Conservation (phyloP, 192 early-diverging fungal species). For the Tieghemiomyces parasiticus region DNA sequence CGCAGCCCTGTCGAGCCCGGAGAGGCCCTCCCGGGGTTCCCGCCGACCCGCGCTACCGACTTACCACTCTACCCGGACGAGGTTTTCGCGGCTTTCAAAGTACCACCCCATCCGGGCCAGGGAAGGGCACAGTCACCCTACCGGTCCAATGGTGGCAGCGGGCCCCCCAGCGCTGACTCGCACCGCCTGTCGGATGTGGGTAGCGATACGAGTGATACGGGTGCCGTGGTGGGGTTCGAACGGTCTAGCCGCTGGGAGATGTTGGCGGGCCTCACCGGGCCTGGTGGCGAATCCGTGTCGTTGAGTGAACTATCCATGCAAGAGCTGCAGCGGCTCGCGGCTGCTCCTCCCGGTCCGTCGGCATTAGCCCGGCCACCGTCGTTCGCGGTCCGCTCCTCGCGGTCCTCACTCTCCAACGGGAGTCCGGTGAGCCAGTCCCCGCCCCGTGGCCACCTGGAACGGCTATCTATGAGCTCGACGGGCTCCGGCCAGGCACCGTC, state of each 20-base stretch:
- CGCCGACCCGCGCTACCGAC: background rate
- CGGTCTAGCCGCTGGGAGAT: constrained; percentile 6
- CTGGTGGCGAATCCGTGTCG: background rate
- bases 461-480: constrained; percentile 1
- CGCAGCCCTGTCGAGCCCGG: background rate
- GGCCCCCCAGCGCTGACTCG: background rate
- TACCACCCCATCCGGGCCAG: background rate
- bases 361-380: background rate
- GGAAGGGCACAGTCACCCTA: background rate
- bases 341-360: background rate
- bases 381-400: constrained; percentile 1
- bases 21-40: background rate
- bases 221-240: constrained; percentile 4
- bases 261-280: background rate
- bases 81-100: background rate
- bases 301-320: constrained; percentile 10
- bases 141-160: background rate
- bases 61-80: background rate
- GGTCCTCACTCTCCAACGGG: background rate
- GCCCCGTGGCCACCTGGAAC: background rate
- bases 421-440: constrained; percentile 2
- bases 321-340: constrained; percentile 3
- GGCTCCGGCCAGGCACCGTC: background rate
- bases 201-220: constrained; percentile 7
- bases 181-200: background rate